These are phyloP conservation scores for Ilyonectria robusta DNA, from an alignment of 2,329 filamentous ascomycete species.

Conservation along the genomic window DNA sequence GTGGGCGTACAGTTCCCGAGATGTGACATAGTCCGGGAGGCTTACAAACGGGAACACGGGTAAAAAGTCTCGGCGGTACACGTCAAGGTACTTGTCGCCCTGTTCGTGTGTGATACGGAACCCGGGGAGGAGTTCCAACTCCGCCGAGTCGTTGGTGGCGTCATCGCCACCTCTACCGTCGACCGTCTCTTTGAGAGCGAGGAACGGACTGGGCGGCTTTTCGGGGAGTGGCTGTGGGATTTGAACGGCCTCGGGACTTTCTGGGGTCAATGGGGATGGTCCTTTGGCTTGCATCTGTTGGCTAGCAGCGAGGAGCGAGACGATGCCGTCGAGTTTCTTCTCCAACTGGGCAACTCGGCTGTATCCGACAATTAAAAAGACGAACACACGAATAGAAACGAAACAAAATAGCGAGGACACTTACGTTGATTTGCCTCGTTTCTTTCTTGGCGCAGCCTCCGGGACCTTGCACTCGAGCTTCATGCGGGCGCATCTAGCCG, in stretches of 20 bases:
- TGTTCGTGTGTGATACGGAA: slow-evolving; percentile 52
- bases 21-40: slow-evolving; percentile 42
- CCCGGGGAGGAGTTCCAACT: slow-evolving; percentile 52
- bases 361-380: slow-evolving; percentile 7
- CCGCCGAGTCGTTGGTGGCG: slow-evolving; percentile 5
- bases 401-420: not conserved
- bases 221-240: not conserved
- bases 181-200: not conserved
- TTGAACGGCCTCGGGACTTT: slow-evolving; percentile 39
- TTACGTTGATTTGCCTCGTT: slow-evolving; percentile 56
- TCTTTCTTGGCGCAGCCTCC: slow-evolving; percentile 51
- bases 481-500: slow-evolving; percentile 53
- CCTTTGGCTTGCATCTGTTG: slow-evolving; percentile 45
- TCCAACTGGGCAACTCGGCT: slow-evolving; percentile 57
- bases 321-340: slow-evolving; percentile 58
- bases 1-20: slow-evolving; percentile 50
- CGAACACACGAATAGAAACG: not conserved
- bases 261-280: slow-evolving; percentile 43
- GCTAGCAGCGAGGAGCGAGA: slow-evolving; percentile 53
- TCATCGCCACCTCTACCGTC: slow-evolving; percentile 5
- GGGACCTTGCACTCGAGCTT: slow-evolving; percentile 53
- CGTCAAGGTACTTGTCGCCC: slow-evolving; percentile 50
- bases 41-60: slow-evolving; percentile 58
- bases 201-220: not conserved
- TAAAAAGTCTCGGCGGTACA: slow-evolving; percentile 52